Evolutionary conservation across 371 early-diverging fungal genomes (phyloP).

Genomic region (Mortierella sp.): DNA sequence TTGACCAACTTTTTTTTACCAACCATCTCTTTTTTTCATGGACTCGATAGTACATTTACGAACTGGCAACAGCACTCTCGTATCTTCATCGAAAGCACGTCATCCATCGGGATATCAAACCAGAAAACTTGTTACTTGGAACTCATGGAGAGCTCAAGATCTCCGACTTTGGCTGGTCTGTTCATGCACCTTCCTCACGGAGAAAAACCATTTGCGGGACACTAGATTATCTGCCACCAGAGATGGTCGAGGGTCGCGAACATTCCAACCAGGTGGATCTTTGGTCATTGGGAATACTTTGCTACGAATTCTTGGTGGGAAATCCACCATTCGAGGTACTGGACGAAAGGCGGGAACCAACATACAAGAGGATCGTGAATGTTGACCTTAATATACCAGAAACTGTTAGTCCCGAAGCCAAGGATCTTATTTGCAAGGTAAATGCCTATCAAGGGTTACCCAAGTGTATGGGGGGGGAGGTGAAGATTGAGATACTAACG

Average conservation of each 20-base stretch:
- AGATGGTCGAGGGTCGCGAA: conserved; percentile 92
- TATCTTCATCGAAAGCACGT: conserved; percentile 96
- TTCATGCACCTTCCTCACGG: conserved; percentile 89
- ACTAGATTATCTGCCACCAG: conserved; percentile 96
- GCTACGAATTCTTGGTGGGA: conserved; percentile 97
- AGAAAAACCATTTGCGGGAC: conserved; percentile 97
- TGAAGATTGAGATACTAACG: too few relatives aligned
- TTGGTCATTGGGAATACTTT: conserved; percentile 98
- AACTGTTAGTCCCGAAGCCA: conserved; percentile 84
- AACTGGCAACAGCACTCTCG: conserved; percentile 87
- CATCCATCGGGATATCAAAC: conserved; percentile 97
- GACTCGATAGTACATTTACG: conserved; percentile 81
- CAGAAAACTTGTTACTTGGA: conserved; percentile 96
- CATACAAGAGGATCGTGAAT: conserved; percentile 85
- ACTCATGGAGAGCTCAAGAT: conserved; percentile 90
- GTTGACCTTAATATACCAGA: conserved; percentile 90
- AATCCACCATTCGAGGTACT: conserved; percentile 95
- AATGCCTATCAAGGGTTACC: not conserved
- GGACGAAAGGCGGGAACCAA: conserved; percentile 45
- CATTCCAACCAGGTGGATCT: conserved; percentile 93
- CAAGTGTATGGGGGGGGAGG: too few relatives aligned
- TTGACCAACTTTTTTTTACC: not conserved
- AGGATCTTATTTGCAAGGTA: conserved; percentile 88
- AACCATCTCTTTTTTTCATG: too few relatives aligned
- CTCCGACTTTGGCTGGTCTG: conserved; percentile 99